Percentiles rank a stretch among this genome's conserved stretches.
phyloP scores from a whole-genome alignment of 2,329 filamentous ascomycete genomes.

The Aspergillus sp. region DNA sequence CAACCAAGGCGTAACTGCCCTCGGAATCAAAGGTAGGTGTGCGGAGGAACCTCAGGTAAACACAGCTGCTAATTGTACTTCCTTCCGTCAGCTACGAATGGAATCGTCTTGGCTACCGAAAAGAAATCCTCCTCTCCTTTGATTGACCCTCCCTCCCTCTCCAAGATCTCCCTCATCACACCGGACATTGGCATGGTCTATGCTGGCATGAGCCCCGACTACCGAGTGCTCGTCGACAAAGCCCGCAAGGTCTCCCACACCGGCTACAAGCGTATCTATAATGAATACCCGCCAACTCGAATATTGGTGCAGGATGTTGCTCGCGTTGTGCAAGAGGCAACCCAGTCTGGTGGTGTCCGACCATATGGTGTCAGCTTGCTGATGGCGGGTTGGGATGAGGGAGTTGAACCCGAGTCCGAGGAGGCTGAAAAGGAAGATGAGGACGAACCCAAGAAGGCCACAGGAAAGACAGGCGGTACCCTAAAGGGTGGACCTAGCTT shows the following conservation, averaged over 20 bases:
- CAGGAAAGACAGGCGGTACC: conserved; percentile 90
- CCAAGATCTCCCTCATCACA: conserved; percentile 96
- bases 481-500: conserved; percentile 94
- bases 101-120: conserved; percentile 97
- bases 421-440: conserved; percentile 57
- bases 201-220: conserved; percentile 98
- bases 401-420: conserved; percentile 81
- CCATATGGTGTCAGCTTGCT: conserved; percentile 95
- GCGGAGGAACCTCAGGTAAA: not conserved
- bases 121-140: conserved; percentile 99
- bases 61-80: conserved; percentile 16
- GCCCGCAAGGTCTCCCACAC: conserved; percentile 98
- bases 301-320: conserved; percentile 99
- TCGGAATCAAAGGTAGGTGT: conserved; percentile 89
- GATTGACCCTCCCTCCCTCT: conserved; percentile 89
- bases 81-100: conserved; percentile 77
- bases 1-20: conserved; percentile 97
- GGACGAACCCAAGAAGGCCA: conserved; percentile 66
- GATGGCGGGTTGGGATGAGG: conserved; percentile 97
- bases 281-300: conserved; percentile 98
- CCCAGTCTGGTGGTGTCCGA: conserved; percentile 93
- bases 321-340: conserved; percentile 97
- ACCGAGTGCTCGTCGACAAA: conserved; percentile 94
- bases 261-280: conserved; percentile 99
- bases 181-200: conserved; percentile 99